phyloP scores from a whole-genome alignment of 1,284 basidiomycete genomes.

The Waitea zeae region DNA sequence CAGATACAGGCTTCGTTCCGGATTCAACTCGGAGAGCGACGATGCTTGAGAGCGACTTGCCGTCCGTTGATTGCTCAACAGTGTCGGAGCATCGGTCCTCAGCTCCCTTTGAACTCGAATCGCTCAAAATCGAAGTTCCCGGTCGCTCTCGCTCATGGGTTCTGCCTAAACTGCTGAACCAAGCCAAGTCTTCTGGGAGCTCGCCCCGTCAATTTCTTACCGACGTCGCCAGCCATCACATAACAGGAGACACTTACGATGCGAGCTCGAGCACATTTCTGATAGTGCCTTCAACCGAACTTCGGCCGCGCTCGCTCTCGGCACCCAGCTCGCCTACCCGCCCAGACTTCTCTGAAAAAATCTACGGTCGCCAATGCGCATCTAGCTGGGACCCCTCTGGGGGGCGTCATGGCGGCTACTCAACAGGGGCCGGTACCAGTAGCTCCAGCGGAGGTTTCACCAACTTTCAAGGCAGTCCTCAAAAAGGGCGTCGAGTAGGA shows the following conservation, averaged over 20 bases:
- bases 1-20: background rate
- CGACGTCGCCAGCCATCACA: no score
- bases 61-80: background rate
- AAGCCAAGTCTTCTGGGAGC: no score
- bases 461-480: background rate
- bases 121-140: no score
- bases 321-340: no score
- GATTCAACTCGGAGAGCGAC: background rate
- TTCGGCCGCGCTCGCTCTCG: no score
- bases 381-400: conserved; percentile 10
- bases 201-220: no score
- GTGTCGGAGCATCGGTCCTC: background rate
- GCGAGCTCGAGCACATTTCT: no score
- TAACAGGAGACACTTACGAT: no score
- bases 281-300: no score
- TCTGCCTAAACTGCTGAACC: no score
- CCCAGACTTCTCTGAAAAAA: no score
- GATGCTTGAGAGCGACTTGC: background rate
- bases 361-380: conserved; percentile 7
- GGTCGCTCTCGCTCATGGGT: no score
- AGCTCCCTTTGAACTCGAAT: background rate
- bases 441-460: background rate
- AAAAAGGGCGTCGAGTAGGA: conserved; percentile 8
- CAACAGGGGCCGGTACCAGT: conserved; percentile 2
- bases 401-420: conserved; percentile 13